phyloP scores from a whole-genome alignment of 805 yeast genomes.

The Naumovozyma castellii region DNA sequence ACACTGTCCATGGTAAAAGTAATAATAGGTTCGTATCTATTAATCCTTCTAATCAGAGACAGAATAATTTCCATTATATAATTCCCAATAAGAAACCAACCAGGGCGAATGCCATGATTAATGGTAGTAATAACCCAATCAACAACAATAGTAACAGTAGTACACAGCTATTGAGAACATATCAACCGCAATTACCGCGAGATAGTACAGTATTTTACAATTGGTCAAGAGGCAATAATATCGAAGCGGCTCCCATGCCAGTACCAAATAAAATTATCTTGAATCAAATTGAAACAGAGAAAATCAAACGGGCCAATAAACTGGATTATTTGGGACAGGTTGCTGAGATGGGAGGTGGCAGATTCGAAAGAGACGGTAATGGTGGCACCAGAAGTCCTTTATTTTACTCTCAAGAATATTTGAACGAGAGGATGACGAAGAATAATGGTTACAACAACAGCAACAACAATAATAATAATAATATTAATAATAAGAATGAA shows the following conservation, averaged over 20 bases:
- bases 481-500: too few relatives aligned
- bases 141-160: not conserved
- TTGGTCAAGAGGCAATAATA: not conserved
- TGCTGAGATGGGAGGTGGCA: too few relatives aligned
- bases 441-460: not conserved
- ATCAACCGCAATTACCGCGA: not conserved
- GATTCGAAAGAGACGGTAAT: too few relatives aligned
- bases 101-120: too few relatives aligned
- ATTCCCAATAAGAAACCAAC: too few relatives aligned
- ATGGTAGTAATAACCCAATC: not conserved
- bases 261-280: too few relatives aligned
- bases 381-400: not conserved
- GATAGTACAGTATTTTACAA: not conserved
- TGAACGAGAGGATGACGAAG: not conserved
- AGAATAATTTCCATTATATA: not conserved
- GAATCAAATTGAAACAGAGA: not conserved
- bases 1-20: conserved; percentile 56
- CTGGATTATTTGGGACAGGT: not conserved
- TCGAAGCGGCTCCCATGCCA: too few relatives aligned
- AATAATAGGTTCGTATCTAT: conserved; percentile 35
- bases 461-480: too few relatives aligned
- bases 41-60: not conserved
- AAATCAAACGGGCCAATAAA: not conserved
- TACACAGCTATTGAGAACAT: not conserved
- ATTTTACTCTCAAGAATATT: not conserved